Base-by-base conservation (phyloP, 192 early-diverging fungal genomes). In the Umbelopsis sp. region DNA sequence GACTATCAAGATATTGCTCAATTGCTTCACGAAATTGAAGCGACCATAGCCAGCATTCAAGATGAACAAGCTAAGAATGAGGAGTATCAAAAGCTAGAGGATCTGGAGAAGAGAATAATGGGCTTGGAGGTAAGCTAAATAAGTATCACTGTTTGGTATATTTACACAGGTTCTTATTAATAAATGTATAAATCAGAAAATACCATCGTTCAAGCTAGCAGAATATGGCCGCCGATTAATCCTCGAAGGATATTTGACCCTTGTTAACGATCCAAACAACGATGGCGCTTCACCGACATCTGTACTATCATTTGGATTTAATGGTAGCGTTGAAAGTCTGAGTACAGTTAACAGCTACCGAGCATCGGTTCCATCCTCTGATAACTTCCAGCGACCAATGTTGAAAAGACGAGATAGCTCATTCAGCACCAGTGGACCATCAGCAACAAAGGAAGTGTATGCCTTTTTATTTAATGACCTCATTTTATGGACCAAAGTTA, bases 61-160 rank as follows among this genome's bases (percentile, higher is more conserved):
- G 29, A 62, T 34, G 56, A 62, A 31, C 56, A 62, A 34, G 56
- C 56, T 14, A 62, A 62, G n/a, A 11, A 62, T 62, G 56, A 62
- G 17, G 56, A 62, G n/a, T 62, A 62, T 34, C 56, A 62, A 34
- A 62, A 62, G 17, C 31, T 62, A 17, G 56, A 62, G 26, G 56
- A 62, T 36, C 31, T 62, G 34, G 56, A 62, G 31, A 29, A 62
- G 56, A 22, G 56, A 14, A 62, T 62, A 0, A 31, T 32, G 31
- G 56, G 56, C 24, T 62, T 62, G 12, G 56, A 62, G 56, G 56
- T 62, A 29, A 16, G 56, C 16, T 49, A 7, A n/a, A 49, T 5
- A 49, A 9, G 17, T 17, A n/a, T 16, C 14, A 2, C 10, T 49
- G 4, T 17, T 21, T 4, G 14, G 16, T 49, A 21, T 49, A 49